Conservation (phyloP, 352 stramenopile species). For the Phytophthora pluvialis region DNA sequence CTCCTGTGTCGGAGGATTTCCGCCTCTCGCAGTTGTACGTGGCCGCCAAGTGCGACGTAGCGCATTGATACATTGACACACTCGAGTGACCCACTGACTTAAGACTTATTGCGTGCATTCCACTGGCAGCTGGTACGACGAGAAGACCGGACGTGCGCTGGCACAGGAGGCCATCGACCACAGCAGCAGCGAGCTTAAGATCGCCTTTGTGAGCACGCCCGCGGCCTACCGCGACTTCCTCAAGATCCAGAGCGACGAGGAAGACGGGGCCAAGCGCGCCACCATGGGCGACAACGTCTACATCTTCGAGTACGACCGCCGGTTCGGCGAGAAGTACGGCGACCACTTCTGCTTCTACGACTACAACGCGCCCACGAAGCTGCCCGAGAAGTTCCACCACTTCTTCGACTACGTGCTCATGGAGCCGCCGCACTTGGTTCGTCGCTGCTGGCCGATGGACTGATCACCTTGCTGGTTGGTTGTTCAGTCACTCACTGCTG, state of each 20-base stretch:
- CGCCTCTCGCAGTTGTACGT: slow-evolving; percentile 59
- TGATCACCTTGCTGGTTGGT: neutral
- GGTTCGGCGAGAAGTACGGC: slow-evolving; percentile 56
- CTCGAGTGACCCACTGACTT: neutral
- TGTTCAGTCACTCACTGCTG: neutral
- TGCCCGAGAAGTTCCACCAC: slow-evolving; percentile 55
- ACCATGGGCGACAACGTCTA: slow-evolving; percentile 50
- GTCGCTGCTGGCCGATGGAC: slow-evolving; percentile 1
- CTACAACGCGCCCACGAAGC: slow-evolving; percentile 48
- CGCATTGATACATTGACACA: slow-evolving; percentile 12
- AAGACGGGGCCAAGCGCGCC: slow-evolving; percentile 34
- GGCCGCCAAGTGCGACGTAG: too few relatives aligned
- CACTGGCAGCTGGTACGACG: slow-evolving; percentile 49
- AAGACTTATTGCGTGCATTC: too few relatives aligned
- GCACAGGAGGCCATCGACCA: slow-evolving; percentile 53
- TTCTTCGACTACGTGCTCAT: slow-evolving; percentile 65
- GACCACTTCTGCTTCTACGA: slow-evolving; percentile 59
- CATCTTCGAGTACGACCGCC: slow-evolving; percentile 59
- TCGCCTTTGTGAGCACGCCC: slow-evolving; percentile 59
- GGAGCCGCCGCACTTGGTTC: slow-evolving; percentile 53
- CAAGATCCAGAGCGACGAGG: slow-evolving; percentile 39
- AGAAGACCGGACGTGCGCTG: slow-evolving; percentile 46
- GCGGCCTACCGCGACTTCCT: slow-evolving; percentile 49
- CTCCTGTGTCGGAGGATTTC: slow-evolving; percentile 52
- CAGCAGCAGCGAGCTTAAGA: slow-evolving; percentile 43